phyloP scores from a whole-genome alignment of 2,329 filamentous ascomycete species.

The Aspergillus neotritici region DNA sequence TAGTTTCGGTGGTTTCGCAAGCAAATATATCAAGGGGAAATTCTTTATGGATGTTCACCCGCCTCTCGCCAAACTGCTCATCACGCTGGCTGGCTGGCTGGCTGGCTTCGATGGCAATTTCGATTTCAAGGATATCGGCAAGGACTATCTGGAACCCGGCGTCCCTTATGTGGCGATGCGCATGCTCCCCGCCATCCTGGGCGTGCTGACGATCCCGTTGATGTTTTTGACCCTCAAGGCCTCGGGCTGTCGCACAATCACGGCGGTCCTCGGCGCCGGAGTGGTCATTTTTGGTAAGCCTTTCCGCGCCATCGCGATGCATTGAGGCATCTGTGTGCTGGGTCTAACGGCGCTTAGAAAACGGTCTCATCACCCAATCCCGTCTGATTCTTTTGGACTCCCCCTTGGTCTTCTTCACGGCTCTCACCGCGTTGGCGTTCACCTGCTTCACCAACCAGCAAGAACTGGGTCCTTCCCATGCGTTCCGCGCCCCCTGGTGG shows the following conservation, averaged over 20 bases:
- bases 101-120: slow-evolving; percentile 94
- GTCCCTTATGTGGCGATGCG: slow-evolving; percentile 99
- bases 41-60: slow-evolving; percentile 99
- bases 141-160: slow-evolving; percentile 90
- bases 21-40: slow-evolving; percentile 97
- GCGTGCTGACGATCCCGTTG: slow-evolving; percentile 78
- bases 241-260: slow-evolving; percentile 78
- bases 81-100: slow-evolving; percentile 89
- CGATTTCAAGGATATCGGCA: slow-evolving; percentile 99
- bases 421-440: slow-evolving; percentile 84
- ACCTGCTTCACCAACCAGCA: slow-evolving; percentile 95
- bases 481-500: slow-evolving; percentile 91
- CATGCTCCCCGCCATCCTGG: slow-evolving; percentile 81
- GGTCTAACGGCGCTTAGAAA: slow-evolving; percentile 56
- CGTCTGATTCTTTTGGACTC: slow-evolving; percentile 94
- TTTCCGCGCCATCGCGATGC: not conserved
- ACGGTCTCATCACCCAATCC: slow-evolving; percentile 89
- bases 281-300: slow-evolving; percentile 80
- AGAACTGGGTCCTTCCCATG: slow-evolving; percentile 80
- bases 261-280: slow-evolving; percentile 73
- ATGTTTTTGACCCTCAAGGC: slow-evolving; percentile 96
- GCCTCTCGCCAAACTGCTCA: slow-evolving; percentile 90
- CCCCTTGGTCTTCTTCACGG: slow-evolving; percentile 87
- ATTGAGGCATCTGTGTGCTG: not conserved
- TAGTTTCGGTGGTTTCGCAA: slow-evolving; percentile 95